Evolutionary conservation across 306 rosid genomes (phyloP), one percentile per base, ranked within the genome.

Genomic region (Vachellia collinsii): DNA sequence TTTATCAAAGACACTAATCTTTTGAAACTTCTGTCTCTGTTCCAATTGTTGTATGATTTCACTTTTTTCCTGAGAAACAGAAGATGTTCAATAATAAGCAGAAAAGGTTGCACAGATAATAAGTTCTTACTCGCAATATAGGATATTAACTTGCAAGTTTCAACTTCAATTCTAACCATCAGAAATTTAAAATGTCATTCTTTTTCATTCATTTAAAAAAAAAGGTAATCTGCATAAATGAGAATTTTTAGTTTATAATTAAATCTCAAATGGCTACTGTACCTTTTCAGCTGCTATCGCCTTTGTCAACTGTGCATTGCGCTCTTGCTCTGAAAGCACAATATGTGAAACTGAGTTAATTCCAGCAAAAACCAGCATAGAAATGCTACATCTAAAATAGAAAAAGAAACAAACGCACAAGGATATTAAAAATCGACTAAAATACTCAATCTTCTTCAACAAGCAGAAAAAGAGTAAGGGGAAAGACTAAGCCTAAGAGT

Each of bases 241-340:
- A 43, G 38, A 38, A 42, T 62, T 19, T 53, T 7, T 20, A 19
- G 34, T 20, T 56, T 20, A 56, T 56, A 56, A 56, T 7, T 77
- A 25, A 10, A 67, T 11, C 72, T 42, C 71, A 54, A 16, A 36
- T 46, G 42, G 81, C 65, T 59, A 50, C 64, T 75, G 69, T 89
- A 89, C 97, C 98, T 87, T 91, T 81, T 91, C 97, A 6, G 83
- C 81, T 42, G 90, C 78, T 77, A 81, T 62, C 73, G 46, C 81
- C 59, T 83, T 92, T 20, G 84, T 68, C 83, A 90, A 79, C 79
- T 79, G 86, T 65, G 70, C 42, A 80, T 88, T 82, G 66, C 41
- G 83, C 74, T 85, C 90, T 77, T 82, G 84, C 82, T 88, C 97
- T 92, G 89, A 47, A 66, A 78, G 56, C 25, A 88, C 75, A 81